Base-by-base conservation (phyloP, 805 yeast genomes). In the Myxozyma monticola region DNA sequence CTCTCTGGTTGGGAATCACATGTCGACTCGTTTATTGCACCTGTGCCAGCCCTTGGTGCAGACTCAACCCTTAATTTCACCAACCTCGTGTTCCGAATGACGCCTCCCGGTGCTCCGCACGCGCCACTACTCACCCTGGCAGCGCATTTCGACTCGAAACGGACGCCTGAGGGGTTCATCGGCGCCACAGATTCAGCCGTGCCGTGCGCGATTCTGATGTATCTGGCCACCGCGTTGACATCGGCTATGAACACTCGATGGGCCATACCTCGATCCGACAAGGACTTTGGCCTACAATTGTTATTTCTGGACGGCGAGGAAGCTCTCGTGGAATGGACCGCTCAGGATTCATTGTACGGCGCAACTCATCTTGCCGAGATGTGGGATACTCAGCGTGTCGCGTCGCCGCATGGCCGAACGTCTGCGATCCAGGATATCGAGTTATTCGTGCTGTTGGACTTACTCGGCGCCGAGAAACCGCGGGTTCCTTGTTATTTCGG, bases 291-390 rank as follows among this genome's bases (percentile, higher is more conserved):
- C 0, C 38, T 79, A 3, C 77, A 76, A 56, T 62, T 79, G 6
- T 65, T 80, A 0, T 80, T 80, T 56, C 77, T 79, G 45, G 85
- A 80, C 55, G 85, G 85, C 3, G 84, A 80, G 60, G 85, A 80
- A 59, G 83, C 85, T 0, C 52, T 78, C n/a, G 66, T 65, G 1
- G 59, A 67, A n/a, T 80, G 85, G 85, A 60, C 74, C 1, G 69
- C 66, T 6, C 60, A 65, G 0, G 85, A 80, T 53, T 79, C 83
- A 1, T 66, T 79, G 1, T 80, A 80, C 59, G 85, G 85, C 0
- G 74, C 84, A 0, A 70, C 74, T 15, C 76, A 76, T 49, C 61
- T 79, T 26, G 81, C 81, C 6, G 56, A 60, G 1, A 47, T 57
- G 26, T 74, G 77, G 76, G 57, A 60, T 5, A 35, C 49, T 5